These are phyloP conservation scores for Rhizoctonia solani DNA, from an alignment of 1,284 basidiomycete genomes.

Conservation along the genomic window DNA sequence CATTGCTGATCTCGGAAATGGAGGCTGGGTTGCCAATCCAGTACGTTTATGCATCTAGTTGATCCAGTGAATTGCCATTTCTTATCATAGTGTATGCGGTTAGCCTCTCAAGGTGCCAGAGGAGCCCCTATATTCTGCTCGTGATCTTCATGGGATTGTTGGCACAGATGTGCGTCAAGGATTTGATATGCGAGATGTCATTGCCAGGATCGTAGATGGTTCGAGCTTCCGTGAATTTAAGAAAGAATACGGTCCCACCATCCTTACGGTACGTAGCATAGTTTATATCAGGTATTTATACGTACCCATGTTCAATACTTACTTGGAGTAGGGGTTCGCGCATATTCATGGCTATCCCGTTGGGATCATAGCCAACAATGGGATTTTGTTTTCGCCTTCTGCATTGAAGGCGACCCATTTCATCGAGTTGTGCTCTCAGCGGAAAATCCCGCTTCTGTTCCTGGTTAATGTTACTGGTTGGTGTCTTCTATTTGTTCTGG, in stretches of 20 bases:
- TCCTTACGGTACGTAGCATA: slow-evolving; percentile 71
- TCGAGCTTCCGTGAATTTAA: slow-evolving; percentile 95
- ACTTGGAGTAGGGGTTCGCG: slow-evolving; percentile 72
- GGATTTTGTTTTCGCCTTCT: slow-evolving; percentile 91
- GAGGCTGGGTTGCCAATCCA: slow-evolving; percentile 13
- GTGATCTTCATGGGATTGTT: slow-evolving; percentile 88
- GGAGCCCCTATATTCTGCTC: slow-evolving; percentile 76
- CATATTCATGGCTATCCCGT: slow-evolving; percentile 87
- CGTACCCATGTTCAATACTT: neutral
- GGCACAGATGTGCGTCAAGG: slow-evolving; percentile 84
- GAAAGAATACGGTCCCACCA: slow-evolving; percentile 88
- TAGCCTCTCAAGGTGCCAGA: slow-evolving; percentile 65
- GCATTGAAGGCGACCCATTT: slow-evolving; percentile 95
- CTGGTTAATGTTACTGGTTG: slow-evolving; percentile 88
- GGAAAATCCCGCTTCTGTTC: slow-evolving; percentile 88
- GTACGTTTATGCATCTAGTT: neutral
- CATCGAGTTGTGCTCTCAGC: slow-evolving; percentile 91
- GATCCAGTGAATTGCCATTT: neutral
- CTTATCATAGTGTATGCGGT: neutral
- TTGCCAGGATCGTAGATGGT: slow-evolving; percentile 88
- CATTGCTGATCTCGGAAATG: slow-evolving; percentile 72
- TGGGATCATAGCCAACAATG: slow-evolving; percentile 92
- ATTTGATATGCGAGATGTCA: slow-evolving; percentile 94
- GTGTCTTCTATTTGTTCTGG: slow-evolving; percentile 37
- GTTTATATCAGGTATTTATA: neutral